These are phyloP conservation scores for Penicillium sp. DNA, from an alignment of 2,329 filamentous ascomycete species.

Conservation along the genomic window DNA sequence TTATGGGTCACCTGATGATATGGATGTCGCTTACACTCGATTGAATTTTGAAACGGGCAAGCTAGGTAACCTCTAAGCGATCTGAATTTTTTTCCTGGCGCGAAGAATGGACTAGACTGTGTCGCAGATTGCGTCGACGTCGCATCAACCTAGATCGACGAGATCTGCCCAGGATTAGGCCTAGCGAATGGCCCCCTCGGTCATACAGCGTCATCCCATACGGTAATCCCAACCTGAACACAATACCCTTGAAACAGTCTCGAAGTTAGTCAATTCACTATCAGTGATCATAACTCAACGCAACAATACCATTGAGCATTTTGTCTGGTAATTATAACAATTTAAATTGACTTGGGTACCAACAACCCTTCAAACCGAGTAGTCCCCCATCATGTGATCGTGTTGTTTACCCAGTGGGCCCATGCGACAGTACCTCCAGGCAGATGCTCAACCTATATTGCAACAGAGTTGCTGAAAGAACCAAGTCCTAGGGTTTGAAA, in stretches of 20 bases:
- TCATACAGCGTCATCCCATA: background rate
- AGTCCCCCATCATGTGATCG: conserved; percentile 11
- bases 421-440: background rate
- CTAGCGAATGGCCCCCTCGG: conserved; percentile 4
- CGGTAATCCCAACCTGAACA: background rate
- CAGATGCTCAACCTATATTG: background rate
- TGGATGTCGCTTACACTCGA: background rate
- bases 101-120: background rate
- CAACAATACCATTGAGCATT: too few relatives aligned
- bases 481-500: background rate
- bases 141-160: conserved; percentile 9
- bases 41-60: background rate
- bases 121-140: conserved; percentile 6
- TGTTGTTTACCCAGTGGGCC: conserved; percentile 10
- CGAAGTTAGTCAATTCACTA: background rate
- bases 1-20: background rate
- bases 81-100: background rate
- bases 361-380: background rate
- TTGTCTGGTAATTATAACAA: too few relatives aligned
- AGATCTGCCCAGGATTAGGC: conserved; percentile 8
- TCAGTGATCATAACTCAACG: too few relatives aligned
- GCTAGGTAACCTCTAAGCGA: conserved; percentile 1
- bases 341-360: too few relatives aligned
- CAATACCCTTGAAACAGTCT: too few relatives aligned
- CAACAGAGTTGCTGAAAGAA: background rate